A percentile compares a stretch with the other conserved stretches of the same genome.
phyloP scores from a whole-genome alignment of 2,329 filamentous ascomycete genomes.

The Microcyclospora tardicrescens region DNA sequence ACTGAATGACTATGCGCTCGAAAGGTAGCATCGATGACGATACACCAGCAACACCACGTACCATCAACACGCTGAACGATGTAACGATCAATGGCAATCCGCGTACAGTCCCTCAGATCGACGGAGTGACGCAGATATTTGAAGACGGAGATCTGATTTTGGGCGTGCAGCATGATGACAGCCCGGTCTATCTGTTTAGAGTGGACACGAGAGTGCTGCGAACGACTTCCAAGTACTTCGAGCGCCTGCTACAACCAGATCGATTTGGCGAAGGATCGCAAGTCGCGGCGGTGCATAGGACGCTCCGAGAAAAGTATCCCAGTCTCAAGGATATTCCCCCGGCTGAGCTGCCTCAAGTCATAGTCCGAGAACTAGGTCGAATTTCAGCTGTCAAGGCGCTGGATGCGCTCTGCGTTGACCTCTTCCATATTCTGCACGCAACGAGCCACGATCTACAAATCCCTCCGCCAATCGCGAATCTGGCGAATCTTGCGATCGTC shows the following conservation, averaged over 20 bases:
- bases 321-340: constrained; percentile 30
- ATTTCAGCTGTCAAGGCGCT: constrained; percentile 51
- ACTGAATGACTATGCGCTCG: too few species aligned
- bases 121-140: constrained; percentile 38
- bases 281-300: constrained; percentile 39
- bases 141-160: constrained; percentile 52
- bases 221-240: constrained; percentile 56
- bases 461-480: constrained; percentile 41
- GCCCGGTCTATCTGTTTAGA: constrained; percentile 49
- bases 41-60: too few species aligned
- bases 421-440: constrained; percentile 53
- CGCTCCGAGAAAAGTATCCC: constrained; percentile 36
- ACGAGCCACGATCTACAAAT: constrained; percentile 28
- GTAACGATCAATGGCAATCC: too few species aligned
- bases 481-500: constrained; percentile 55
- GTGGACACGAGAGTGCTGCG: constrained; percentile 46
- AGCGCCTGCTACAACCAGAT: constrained; percentile 49
- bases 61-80: too few species aligned
- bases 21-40: too few species aligned
- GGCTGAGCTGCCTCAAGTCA: constrained; percentile 47
- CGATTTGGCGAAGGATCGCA: constrained; percentile 50
- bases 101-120: too few species aligned
- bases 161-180: constrained; percentile 48
- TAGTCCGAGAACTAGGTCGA: constrained; percentile 55
- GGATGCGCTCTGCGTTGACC: constrained; percentile 43